Percentiles rank a stretch among this genome's conserved stretches.
These are phyloP conservation scores for Cucurbita maxima DNA, from an alignment of 306 rosid genomes.

Conservation along the genomic window DNA sequence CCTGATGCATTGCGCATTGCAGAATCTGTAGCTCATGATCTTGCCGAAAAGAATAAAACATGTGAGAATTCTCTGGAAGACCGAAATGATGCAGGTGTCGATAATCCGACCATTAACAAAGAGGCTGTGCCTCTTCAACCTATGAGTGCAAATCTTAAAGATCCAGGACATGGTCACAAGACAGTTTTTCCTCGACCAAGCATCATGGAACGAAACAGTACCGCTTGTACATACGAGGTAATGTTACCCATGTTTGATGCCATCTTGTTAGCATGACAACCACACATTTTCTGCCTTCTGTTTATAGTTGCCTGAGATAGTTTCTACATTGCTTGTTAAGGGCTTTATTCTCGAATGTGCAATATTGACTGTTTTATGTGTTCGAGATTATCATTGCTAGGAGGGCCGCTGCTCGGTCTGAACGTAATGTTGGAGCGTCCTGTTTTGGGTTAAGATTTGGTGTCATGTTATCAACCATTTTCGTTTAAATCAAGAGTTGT, in stretches of 20 bases:
- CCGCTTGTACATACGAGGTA: conserved; percentile 51
- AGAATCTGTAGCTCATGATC: conserved; percentile 24
- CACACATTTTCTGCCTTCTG: neutral
- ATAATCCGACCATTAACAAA: conserved; percentile 16
- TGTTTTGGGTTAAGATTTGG: neutral
- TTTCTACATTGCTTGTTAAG: neutral
- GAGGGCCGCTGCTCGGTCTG: no score
- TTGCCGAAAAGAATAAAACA: conserved; percentile 18
- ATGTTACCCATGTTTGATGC: neutral
- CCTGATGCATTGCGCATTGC: conserved; percentile 41
- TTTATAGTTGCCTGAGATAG: neutral
- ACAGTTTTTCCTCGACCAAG: conserved; percentile 12
- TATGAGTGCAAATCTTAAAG: conserved; percentile 16
- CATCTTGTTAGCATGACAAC: neutral
- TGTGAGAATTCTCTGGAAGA: conserved; percentile 19
- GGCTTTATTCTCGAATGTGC: neutral
- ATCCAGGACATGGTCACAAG: conserved; percentile 11
- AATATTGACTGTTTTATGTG: neutral
- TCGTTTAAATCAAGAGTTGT: neutral
- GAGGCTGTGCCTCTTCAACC: conserved; percentile 16
- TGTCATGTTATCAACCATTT: neutral
- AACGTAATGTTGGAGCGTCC: neutral
- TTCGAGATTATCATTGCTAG: neutral
- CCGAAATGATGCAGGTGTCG: conserved; percentile 9
- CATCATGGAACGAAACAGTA: conserved; percentile 41